Conservation (phyloP, 192 early-diverging fungal species). For the Backusella tuberculispora region DNA sequence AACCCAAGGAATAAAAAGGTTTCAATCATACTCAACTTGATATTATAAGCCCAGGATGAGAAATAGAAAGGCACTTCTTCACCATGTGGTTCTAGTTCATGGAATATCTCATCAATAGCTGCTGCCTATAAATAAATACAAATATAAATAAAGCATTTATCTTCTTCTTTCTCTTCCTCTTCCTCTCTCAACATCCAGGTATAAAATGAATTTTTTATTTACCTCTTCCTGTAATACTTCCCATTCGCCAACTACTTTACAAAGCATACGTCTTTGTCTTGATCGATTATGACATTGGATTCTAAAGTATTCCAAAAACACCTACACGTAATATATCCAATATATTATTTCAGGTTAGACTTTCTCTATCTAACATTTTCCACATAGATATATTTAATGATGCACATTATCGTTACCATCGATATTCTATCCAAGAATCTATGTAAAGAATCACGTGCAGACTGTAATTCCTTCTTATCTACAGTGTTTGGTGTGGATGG, state of each 20-base stretch:
- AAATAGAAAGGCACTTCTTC: slow-evolving; percentile 51
- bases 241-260: slow-evolving; percentile 61
- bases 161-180: not conserved
- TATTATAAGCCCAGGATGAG: slow-evolving; percentile 68
- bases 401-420: slow-evolving; percentile 21
- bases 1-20: slow-evolving; percentile 61
- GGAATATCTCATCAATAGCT: slow-evolving; percentile 30
- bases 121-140: slow-evolving; percentile 17
- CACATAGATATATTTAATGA: not conserved
- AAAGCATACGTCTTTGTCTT: slow-evolving; percentile 59
- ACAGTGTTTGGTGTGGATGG: not conserved
- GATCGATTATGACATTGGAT: slow-evolving; percentile 64
- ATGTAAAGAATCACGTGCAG: slow-evolving; percentile 16
- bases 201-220: not conserved
- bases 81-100: not conserved
- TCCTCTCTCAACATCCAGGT: not conserved
- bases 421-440: slow-evolving; percentile 26
- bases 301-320: slow-evolving; percentile 55
- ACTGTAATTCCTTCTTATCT: not conserved
- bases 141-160: not conserved
- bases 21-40: slow-evolving; percentile 61
- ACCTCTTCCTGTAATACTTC: slow-evolving; percentile 61
- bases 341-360: not conserved
- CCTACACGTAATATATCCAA: slow-evolving; percentile 26
- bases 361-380: not conserved